Conservation (phyloP, 768 basidiomycete genomes). For the Leccinum arenicola region DNA sequence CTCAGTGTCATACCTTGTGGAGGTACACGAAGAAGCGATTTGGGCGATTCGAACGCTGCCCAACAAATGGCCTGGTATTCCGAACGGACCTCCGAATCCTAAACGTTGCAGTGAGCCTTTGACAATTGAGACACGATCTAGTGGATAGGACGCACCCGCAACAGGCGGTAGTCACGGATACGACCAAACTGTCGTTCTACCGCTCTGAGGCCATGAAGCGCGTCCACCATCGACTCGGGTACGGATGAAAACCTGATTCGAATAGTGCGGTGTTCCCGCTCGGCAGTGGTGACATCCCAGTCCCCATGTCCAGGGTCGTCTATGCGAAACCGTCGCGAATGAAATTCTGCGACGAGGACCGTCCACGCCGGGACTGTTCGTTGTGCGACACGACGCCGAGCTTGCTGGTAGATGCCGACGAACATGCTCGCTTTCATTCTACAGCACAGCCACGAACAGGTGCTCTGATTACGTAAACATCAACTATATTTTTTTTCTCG, state of each 20-base stretch:
- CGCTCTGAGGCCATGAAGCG: slow-evolving; percentile 48
- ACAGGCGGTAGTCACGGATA: slow-evolving; percentile 41
- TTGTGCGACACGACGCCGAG: slow-evolving; percentile 5
- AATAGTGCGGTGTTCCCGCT: slow-evolving; percentile 28
- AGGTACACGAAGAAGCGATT: slow-evolving; percentile 38
- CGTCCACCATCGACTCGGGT: slow-evolving; percentile 47
- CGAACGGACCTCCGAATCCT: slow-evolving; percentile 49
- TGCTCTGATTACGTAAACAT: slow-evolving; percentile 22
- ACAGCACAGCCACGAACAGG: slow-evolving; percentile 16
- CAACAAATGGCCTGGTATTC: slow-evolving; percentile 43
- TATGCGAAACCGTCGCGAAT: slow-evolving; percentile 18
- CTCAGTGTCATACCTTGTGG: slow-evolving; percentile 28
- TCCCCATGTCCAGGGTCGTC: slow-evolving; percentile 23
- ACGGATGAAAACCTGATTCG: slow-evolving; percentile 40
- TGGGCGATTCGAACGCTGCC: slow-evolving; percentile 45
- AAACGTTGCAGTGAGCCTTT: neutral
- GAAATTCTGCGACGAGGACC: neutral
- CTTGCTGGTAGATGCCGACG: slow-evolving; percentile 7
- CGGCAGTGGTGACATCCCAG: slow-evolving; percentile 6
- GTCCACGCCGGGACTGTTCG: neutral
- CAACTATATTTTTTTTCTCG: slow-evolving; percentile 3
- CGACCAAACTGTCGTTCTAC: slow-evolving; percentile 55
- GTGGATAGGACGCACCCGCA: slow-evolving; percentile 36
- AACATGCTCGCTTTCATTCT: slow-evolving; percentile 14
- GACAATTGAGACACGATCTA: neutral